Conservation (phyloP, 2,329 filamentous ascomycete genomes). For the Alternaria sp. region DNA sequence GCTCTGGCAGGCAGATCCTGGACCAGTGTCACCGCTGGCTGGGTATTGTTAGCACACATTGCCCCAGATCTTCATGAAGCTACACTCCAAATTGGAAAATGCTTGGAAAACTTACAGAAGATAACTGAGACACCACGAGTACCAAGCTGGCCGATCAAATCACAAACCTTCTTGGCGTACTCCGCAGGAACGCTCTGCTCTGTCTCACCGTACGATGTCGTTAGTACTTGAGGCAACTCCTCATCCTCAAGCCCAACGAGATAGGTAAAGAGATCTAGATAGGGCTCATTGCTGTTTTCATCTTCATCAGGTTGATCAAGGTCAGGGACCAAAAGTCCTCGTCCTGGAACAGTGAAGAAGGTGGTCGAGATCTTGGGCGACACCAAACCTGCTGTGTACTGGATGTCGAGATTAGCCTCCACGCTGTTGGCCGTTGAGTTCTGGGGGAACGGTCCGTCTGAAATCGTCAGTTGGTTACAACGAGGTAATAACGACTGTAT, state of each 20-base stretch:
- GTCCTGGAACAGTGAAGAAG: slow-evolving; percentile 60
- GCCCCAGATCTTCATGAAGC: not conserved
- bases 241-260: slow-evolving; percentile 43
- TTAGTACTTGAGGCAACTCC: slow-evolving; percentile 50
- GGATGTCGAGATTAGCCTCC: slow-evolving; percentile 62
- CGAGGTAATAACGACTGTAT: slow-evolving; percentile 14
- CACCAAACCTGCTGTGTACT: slow-evolving; percentile 59
- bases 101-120: slow-evolving; percentile 30
- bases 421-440: slow-evolving; percentile 52
- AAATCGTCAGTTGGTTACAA: slow-evolving; percentile 8
- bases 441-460: slow-evolving; percentile 45
- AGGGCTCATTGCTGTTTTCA: slow-evolving; percentile 60
- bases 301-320: slow-evolving; percentile 55
- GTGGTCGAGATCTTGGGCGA: slow-evolving; percentile 54
- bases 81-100: not conserved
- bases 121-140: slow-evolving; percentile 53
- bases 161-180: slow-evolving; percentile 51
- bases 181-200: slow-evolving; percentile 51
- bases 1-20: slow-evolving; percentile 55
- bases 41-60: not conserved
- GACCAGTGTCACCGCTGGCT: slow-evolving; percentile 51
- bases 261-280: slow-evolving; percentile 52
- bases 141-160: slow-evolving; percentile 52
- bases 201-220: slow-evolving; percentile 53
- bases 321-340: slow-evolving; percentile 58